Base-by-base conservation (phyloP, 2,329 filamentous ascomycete species). In the Alternaria dauci region DNA sequence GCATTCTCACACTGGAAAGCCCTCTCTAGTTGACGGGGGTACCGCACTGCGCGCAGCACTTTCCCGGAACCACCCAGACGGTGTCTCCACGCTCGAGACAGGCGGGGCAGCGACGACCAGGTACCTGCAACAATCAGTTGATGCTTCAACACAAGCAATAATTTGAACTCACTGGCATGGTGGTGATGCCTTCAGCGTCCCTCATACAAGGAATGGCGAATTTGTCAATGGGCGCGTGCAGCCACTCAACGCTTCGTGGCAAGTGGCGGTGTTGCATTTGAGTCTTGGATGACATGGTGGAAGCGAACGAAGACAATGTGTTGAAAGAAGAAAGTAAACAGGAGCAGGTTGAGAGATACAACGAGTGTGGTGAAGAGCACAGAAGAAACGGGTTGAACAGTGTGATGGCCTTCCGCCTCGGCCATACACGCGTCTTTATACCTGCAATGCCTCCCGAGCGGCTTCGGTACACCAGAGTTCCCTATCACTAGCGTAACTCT, bases 31-130 rank as follows among this genome's bases (percentile, higher is more conserved):
- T 79, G 34, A 80, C 78, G n/a, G 76, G 75, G 52, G 77, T 78
- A 44, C 77, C 77, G 52, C 78, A 80, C 44, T 75, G 67, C 8
- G 76, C 75, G 61, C 78, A 80, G 64, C 74, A 75, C 58, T 79
- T 79, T 26, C 78, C 78, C 5, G 76, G 77, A 52, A 79, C 76
- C 20, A 80, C 78, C 78, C 78, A 80, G 3, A 80, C 76, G 2
- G 75, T 78, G 44, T 78, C 71, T n/a, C 77, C 77, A 43, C 76
- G 73, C 53, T 78, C 77, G 46, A 79, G 71, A 53, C 78, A 80
- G 32, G 74, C 71, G 26, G 78, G 78, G 68, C 78, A 80, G 23
- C 76, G 76, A 52, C 76, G 75, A 44, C 76, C 77, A 53, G 78
- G 78, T 41, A 80, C 76, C 78, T 80, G n/a, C 8, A 26, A 30